These are phyloP conservation scores for Penicillium egyptiacum DNA, from an alignment of 495 filamentous ascomycete genomes.

Conservation along the genomic window DNA sequence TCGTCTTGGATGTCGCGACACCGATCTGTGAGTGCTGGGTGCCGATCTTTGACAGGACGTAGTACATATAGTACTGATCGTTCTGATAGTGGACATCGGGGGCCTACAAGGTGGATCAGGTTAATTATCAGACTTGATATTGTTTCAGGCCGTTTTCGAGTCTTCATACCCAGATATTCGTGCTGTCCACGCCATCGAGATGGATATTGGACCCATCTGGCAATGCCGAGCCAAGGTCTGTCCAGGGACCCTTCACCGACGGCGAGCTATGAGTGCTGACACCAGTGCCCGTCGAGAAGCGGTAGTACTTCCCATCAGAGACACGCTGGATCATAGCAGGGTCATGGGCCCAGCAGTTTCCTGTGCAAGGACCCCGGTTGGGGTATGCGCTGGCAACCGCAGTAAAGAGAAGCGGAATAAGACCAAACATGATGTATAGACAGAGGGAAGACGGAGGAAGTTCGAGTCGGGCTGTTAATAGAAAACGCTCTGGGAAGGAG, in stretches of 20 bases:
- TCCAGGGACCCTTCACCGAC: slow-evolving; percentile 65
- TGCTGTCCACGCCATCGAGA: slow-evolving; percentile 45
- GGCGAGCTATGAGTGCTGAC: slow-evolving; percentile 60
- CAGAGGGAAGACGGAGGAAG: not conserved
- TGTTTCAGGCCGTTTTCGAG: not conserved
- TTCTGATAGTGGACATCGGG: slow-evolving; percentile 62
- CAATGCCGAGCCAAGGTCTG: slow-evolving; percentile 55
- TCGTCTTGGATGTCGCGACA: slow-evolving; percentile 60
- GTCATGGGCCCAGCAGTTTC: slow-evolving; percentile 63
- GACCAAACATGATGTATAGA: slow-evolving; percentile 23
- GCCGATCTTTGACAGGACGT: slow-evolving; percentile 65
- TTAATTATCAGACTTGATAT: not conserved
- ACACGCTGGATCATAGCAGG: slow-evolving; percentile 61
- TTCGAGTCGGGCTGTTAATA: slow-evolving; percentile 4
- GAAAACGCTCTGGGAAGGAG: slow-evolving; percentile 9
- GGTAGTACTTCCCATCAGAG: slow-evolving; percentile 69
- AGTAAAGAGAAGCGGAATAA: slow-evolving; percentile 22
- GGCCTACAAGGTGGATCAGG: slow-evolving; percentile 44
- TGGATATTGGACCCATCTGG: slow-evolving; percentile 57
- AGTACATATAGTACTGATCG: slow-evolving; percentile 68
- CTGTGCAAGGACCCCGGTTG: slow-evolving; percentile 57
- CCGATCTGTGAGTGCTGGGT: slow-evolving; percentile 64
- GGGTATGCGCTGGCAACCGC: slow-evolving; percentile 43
- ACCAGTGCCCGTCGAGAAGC: slow-evolving; percentile 64
- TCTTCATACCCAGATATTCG: slow-evolving; percentile 58